phyloP scores from a whole-genome alignment of 2,329 filamentous ascomycete genomes.

The Pseudocercospora cruenta region DNA sequence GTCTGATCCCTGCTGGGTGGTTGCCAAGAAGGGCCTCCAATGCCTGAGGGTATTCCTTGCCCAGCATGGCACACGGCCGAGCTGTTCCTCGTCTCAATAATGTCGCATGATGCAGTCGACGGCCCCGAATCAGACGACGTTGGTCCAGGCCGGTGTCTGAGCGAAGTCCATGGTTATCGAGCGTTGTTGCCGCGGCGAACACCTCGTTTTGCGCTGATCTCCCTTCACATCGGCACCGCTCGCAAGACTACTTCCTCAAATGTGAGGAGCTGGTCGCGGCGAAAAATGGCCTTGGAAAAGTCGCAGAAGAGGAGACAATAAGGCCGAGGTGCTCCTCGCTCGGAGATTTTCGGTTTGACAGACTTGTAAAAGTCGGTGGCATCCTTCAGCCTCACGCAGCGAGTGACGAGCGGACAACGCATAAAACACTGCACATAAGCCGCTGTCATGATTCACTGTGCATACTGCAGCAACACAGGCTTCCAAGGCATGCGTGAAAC shows the following conservation, averaged over 20 bases:
- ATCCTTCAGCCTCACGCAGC: constrained; percentile 3
- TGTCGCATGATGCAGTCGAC: background rate
- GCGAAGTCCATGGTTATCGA: background rate
- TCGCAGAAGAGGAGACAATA: background rate
- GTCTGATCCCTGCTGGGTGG: background rate
- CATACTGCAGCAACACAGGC: background rate
- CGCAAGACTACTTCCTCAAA: background rate
- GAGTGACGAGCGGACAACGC: background rate
- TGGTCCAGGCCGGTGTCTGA: background rate
- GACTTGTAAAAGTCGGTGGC: background rate
- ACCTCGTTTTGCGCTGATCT: background rate
- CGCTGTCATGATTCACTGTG: background rate
- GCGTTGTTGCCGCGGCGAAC: background rate
- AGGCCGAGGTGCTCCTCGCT: background rate
- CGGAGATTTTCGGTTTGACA: background rate
- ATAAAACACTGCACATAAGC: background rate
- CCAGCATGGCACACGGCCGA: background rate
- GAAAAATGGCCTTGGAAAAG: background rate
- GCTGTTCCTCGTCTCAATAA: background rate
- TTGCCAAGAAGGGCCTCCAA: background rate
- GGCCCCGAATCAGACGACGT: background rate
- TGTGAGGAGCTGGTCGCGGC: background rate
- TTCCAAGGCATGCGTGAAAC: background rate
- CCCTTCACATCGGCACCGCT: background rate
- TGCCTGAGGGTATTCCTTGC: background rate